These are phyloP conservation scores for Amanita inopinata DNA, from an alignment of 768 basidiomycete genomes.

Conservation along the genomic window DNA sequence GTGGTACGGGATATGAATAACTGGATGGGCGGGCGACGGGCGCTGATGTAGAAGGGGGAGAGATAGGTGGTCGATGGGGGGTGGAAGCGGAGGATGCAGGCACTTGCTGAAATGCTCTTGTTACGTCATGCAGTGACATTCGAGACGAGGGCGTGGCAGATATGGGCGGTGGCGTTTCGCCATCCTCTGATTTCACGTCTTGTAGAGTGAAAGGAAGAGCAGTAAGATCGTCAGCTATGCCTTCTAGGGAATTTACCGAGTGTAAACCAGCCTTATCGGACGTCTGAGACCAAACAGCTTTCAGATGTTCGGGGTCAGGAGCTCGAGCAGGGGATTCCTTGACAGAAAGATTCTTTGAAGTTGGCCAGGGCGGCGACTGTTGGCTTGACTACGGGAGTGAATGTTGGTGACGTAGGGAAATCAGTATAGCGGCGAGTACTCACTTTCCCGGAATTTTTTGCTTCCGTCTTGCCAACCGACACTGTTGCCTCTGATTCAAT, in stretches of 20 bases:
- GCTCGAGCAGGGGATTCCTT: constrained; percentile 63
- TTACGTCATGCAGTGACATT: constrained; percentile 77
- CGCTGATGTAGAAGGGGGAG: constrained; percentile 38
- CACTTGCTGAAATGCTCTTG: constrained; percentile 81
- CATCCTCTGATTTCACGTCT: constrained; percentile 82
- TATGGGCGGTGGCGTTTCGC: constrained; percentile 64
- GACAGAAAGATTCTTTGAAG: constrained; percentile 41
- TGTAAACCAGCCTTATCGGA: constrained; percentile 60
- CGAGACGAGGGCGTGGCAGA: constrained; percentile 52
- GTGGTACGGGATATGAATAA: constrained; percentile 33
- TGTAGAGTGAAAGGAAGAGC: constrained; percentile 72
- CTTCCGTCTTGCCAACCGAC: constrained; percentile 30
- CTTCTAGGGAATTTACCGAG: constrained; percentile 72
- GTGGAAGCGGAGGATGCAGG: constrained; percentile 48
- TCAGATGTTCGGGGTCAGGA: constrained; percentile 78
- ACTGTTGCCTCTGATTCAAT: constrained; percentile 18
- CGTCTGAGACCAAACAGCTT: constrained; percentile 76
- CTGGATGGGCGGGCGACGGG: constrained; percentile 35
- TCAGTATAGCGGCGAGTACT: neutral
- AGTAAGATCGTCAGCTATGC: constrained; percentile 75
- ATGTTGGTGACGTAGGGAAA: neutral
- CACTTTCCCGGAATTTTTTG: constrained; percentile 27
- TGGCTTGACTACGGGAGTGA: constrained; percentile 26
- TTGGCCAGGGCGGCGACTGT: constrained; percentile 42
- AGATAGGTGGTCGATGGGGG: constrained; percentile 39